Base-by-base conservation (phyloP, 495 filamentous ascomycete species). In the Acidomyces sp. region DNA sequence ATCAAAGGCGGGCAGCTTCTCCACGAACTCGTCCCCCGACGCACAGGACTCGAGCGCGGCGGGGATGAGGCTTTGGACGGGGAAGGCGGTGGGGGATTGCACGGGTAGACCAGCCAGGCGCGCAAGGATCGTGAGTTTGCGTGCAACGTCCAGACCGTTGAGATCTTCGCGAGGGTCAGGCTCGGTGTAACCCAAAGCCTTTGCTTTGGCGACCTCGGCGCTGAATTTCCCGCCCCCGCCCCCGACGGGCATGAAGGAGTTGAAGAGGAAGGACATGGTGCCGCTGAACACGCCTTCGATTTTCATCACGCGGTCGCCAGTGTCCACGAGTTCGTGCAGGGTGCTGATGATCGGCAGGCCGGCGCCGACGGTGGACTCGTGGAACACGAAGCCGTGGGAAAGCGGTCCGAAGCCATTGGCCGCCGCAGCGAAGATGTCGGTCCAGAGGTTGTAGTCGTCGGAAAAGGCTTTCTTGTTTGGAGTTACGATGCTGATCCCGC, bases 401-500 rank as follows among this genome's bases (percentile, higher is more conserved):
- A 30, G 19, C 6, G n/a, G 13, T 12, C 56, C 58, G 29, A 39
- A 64, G 28, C 57, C 57, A 24, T 60, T 62, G 6, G 46, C 33
- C 1, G 61, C 77, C 0, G 77, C 67, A 13, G 64, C 54, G 56
- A 88, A 85, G 53, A 95, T 94, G 33, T 75, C 70, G 46, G 81
- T 66, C 84, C 86, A 97, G 33, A 93, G 64, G 39, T 70, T 62
- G 38, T 81, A 70, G 23, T 70, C 72, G 24, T 75, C 71, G 2
- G 82, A 88, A 62, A 97, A 96, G 3, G 80, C 88, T 61, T 96
- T 95, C 67, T 97, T 97, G 69, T 94, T 97, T 11, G 90, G 86
- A 0, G 90, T 96, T 23, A 94, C 85, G 57, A 96, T 73, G 51
- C 71, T 82, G 62, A 97, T 79, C 9, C 87, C 88, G 22, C 72